Percentiles rank a stretch among this genome's conserved stretches.
phyloP scores from a whole-genome alignment of 495 filamentous ascomycete species.

The Chlorociboria aeruginascens region DNA sequence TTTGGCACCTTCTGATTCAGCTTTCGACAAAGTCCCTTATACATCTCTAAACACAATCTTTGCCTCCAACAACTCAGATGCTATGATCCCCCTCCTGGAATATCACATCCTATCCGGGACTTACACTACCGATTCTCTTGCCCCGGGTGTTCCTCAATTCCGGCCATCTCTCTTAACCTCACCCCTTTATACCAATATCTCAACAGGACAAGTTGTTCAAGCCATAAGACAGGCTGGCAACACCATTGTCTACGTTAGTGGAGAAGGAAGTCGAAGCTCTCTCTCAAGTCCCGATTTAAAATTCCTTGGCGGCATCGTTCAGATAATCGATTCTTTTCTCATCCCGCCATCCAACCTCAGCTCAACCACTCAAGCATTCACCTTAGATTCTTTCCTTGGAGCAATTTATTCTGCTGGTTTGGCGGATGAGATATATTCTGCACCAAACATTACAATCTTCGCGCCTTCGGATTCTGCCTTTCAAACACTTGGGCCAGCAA shows the following conservation, averaged over 20 bases:
- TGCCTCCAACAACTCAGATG: conserved; percentile 22
- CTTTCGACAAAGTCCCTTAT: conserved; percentile 32
- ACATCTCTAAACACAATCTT: conserved; percentile 17
- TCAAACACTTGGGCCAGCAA: conserved; percentile 40
- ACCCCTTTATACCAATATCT: conserved; percentile 28
- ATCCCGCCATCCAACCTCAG: conserved; percentile 40
- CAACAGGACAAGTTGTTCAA: conserved; percentile 29
- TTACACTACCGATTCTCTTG: conserved; percentile 29
- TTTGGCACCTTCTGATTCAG: conserved; percentile 51
- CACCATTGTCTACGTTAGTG: conserved; percentile 28
- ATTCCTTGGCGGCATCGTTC: conserved; percentile 52
- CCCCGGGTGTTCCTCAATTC: conserved; percentile 34
- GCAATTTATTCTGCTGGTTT: conserved; percentile 38
- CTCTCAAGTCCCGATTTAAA: conserved; percentile 30
- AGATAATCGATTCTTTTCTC: conserved; percentile 50
- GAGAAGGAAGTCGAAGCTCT: conserved; percentile 25
- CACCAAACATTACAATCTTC: conserved; percentile 50
- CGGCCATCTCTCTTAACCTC: conserved; percentile 43
- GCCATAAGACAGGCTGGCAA: conserved; percentile 21
- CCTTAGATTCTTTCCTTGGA: conserved; percentile 45
- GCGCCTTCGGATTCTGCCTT: conserved; percentile 50
- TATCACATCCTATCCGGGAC: conserved; percentile 56
- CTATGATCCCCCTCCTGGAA: conserved; percentile 37
- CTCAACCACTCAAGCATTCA: conserved; percentile 33
- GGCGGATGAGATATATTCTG: conserved; percentile 26